Evolutionary conservation across 257 asterid species (phyloP), one percentile per base, ranked within the genome.

Genomic region (Agastache rugosa): DNA sequence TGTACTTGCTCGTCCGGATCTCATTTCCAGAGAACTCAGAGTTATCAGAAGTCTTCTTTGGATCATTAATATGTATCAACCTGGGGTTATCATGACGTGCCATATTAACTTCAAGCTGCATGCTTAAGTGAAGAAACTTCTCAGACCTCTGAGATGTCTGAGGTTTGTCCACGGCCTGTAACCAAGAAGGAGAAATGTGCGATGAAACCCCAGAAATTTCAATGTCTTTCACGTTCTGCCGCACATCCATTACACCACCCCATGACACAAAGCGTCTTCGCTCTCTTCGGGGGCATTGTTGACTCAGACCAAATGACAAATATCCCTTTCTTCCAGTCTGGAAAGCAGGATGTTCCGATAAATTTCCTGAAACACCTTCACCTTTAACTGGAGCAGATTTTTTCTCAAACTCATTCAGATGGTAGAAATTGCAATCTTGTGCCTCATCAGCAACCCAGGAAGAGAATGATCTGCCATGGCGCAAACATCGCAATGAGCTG

Each of bases 1-100:
- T 90, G 74, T 94, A 94, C 79, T 92, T 94, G 90, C 99, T 92
- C 12, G 99, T 94, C 54, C 97, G 89, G 63, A 94, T 92, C 89
- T 94, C 97, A 82, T 94, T 94, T 72, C 99, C 97, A 27, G 93
- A 85, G 76, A 86, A 94, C 63, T 83, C 85, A 60, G 77, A 88
- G 75, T 78, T 85, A 66, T 87, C 87, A 45, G 87, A 90, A 29
- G 99, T 92, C 83, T 58, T 92, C 82, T 81, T 86, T 35, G 98
- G 89, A 79, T 94, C 98, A 79, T 90, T 83, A 47, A 94, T 85
- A 79, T 94, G 85, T 73, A 94, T 88, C 86, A 86, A 76, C 93
- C 99, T 88, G 63, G 98, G 87, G 75, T 87, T 87, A 69, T 84
- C 91, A 67, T 86, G 92, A 56, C 79, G 90, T 61, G 80, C 61